Base-by-base conservation (phyloP, 1,284 basidiomycete genomes). In the Exsudoporus floridanus region DNA sequence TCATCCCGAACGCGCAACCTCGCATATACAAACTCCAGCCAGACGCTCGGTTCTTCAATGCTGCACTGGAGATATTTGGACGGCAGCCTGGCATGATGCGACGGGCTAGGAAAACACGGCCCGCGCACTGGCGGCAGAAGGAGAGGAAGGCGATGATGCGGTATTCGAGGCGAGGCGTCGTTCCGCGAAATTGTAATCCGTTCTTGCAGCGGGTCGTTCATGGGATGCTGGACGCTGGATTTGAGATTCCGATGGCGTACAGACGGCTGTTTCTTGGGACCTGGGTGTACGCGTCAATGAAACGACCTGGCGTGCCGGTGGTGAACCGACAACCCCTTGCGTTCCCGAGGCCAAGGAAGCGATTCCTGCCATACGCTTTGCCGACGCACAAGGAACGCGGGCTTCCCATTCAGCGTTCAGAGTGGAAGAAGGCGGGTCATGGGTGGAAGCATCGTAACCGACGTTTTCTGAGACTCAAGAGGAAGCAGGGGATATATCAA, bases 21-120 rank as follows among this genome's bases (percentile, higher is more conserved):
- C 59, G 52, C 9, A 53, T 74, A 18, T 52, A 68, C 35, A 57
- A 73, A 10, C 81, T 83, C 4, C 56, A 56, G 9, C 80, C 83
- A 0, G 88, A 90, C 60, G 77, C 75, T 10, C 74, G 78, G 34
- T 88, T 89, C 65, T 88, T 83, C 72, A 88, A 88, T 52, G 80
- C 82, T 4, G 75, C 82, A 5, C 65, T 90, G 16, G 67, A 72
- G 14, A 70, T 83, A 21, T 79, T 83, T 59, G 66, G 63, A 4
- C 67, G 71, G 4, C 66, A 65, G n/a, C 61, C 66, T 7, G 50
- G 59, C 38, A 73, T 69, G 63, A 50, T 55, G 16, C 59, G 60
- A 14, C 67, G 73, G 6, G 45, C 57, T 1, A n/a, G 48, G 4
- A 59, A 57, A 23, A 55, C 59, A 1, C 51, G 52, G 4, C 67